phyloP scores from a whole-genome alignment of 2,329 filamentous ascomycete species.

The Cercospora canescens region DNA sequence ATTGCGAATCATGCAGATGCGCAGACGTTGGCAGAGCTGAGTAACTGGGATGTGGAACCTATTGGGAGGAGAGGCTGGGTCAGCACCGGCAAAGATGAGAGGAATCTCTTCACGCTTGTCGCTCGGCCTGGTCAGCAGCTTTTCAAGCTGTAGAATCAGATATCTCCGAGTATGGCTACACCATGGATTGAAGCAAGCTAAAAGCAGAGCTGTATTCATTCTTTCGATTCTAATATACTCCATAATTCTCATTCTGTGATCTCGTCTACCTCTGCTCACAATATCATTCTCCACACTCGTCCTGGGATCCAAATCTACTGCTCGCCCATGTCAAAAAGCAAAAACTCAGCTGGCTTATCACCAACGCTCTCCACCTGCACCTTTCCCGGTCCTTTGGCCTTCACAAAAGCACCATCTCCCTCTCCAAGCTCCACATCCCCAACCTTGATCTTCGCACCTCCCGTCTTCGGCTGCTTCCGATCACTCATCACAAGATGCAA shows the following conservation, averaged over 20 bases:
- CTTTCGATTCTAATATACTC: not conserved
- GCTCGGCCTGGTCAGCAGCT: not conserved
- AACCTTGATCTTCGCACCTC: constrained; percentile 70
- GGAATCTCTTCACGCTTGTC: constrained; percentile 41
- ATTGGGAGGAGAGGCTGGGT: constrained; percentile 54
- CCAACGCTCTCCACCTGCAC: constrained; percentile 50
- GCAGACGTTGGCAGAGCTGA: constrained; percentile 48
- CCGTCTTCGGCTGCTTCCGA: constrained; percentile 58
- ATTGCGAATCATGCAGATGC: constrained; percentile 59
- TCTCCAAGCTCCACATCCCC: constrained; percentile 68
- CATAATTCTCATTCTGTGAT: not conserved
- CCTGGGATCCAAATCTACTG: constrained; percentile 15
- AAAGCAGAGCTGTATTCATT: not conserved
- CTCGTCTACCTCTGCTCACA: not conserved
- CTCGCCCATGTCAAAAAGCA: constrained; percentile 52
- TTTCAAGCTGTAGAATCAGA: not conserved
- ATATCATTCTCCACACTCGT: not conserved
- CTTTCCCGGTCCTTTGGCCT: constrained; percentile 47
- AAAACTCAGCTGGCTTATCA: constrained; percentile 48
- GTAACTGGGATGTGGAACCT: constrained; percentile 46
- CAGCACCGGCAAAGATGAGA: constrained; percentile 32
- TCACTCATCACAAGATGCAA: constrained; percentile 74
- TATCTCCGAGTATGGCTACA: too few relatives aligned
- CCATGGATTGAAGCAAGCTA: too few relatives aligned
- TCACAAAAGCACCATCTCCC: constrained; percentile 79